A percentile compares a stretch with the other conserved stretches of the same genome.
These are phyloP conservation scores for Lentinula aciculospora DNA, from an alignment of 768 basidiomycete genomes.

Conservation along the genomic window DNA sequence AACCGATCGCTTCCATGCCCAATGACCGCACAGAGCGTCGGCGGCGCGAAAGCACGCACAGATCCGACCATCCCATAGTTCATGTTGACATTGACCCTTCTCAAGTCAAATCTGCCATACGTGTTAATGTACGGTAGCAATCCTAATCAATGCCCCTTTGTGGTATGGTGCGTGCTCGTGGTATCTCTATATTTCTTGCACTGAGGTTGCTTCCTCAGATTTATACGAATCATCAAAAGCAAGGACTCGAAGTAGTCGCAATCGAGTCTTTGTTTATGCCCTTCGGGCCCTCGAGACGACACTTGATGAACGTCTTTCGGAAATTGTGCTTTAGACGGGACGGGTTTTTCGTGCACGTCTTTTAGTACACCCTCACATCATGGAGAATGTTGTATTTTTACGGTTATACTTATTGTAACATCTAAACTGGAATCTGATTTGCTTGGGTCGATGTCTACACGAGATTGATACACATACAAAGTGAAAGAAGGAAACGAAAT, in stretches of 20 bases:
- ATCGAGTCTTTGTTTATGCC: neutral
- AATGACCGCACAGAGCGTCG: constrained; percentile 3
- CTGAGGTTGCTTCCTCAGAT: neutral
- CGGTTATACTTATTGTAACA: neutral
- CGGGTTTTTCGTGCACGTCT: neutral
- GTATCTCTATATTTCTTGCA: too few relatives aligned
- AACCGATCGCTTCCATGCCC: constrained; percentile 16
- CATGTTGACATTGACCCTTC: constrained; percentile 21
- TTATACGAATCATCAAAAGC: neutral
- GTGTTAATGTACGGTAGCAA: constrained; percentile 25
- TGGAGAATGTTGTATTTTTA: constrained; percentile 2
- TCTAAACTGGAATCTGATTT: neutral
- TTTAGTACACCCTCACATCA: neutral
- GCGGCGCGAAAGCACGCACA: neutral
- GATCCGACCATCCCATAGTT: constrained; percentile 12
- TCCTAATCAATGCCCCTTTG: neutral
- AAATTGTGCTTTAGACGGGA: neutral
- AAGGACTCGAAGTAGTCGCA: neutral
- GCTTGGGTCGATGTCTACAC: constrained; percentile 2
- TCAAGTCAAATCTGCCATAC: constrained; percentile 28
- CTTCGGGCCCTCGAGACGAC: neutral
- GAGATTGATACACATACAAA: constrained; percentile 11
- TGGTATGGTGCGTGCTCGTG: neutral
- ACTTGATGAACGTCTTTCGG: neutral
- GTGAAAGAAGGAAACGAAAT: neutral